phyloP scores from a whole-genome alignment of 768 basidiomycete species.

The Auricularia cornea region DNA sequence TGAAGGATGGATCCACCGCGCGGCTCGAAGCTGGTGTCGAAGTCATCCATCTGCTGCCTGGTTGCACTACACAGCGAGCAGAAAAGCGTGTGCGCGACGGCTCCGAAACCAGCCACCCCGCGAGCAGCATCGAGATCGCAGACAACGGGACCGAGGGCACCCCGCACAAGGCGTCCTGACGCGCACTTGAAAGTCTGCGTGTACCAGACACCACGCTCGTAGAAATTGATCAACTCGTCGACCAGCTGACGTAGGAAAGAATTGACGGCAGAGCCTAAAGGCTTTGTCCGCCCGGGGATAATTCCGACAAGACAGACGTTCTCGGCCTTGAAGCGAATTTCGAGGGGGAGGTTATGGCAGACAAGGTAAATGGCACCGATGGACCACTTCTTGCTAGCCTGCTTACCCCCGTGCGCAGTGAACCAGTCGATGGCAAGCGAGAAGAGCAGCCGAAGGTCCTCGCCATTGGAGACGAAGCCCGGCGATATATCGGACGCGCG shows the following conservation, averaged over 20 bases:
- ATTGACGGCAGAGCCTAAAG: not conserved
- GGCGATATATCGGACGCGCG: not conserved
- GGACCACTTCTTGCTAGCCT: not conserved
- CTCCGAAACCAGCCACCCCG: not conserved
- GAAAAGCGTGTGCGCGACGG: not conserved
- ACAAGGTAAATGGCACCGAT: constrained; percentile 5
- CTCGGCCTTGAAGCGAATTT: not conserved
- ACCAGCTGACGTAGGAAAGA: not conserved
- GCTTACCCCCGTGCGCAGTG: not conserved
- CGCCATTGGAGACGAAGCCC: not conserved
- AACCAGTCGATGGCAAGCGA: constrained; percentile 5
- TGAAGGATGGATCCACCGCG: too few relatives aligned
- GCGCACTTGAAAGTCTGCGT: not conserved
- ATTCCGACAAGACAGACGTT: constrained; percentile 5
- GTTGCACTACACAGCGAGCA: constrained; percentile 1
- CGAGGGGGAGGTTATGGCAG: constrained; percentile 1
- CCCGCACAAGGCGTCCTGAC: not conserved
- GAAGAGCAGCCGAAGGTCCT: not conserved
- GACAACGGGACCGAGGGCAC: not conserved
- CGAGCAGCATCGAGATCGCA: constrained; percentile 4
- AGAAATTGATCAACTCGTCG: not conserved
- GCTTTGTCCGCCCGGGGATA: constrained; percentile 3
- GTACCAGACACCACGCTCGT: not conserved
- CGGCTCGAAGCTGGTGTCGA: not conserved
- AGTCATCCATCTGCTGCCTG: not conserved